phyloP scores from a whole-genome alignment of 2,329 filamentous ascomycete species.

The Apiospora saccharicola region DNA sequence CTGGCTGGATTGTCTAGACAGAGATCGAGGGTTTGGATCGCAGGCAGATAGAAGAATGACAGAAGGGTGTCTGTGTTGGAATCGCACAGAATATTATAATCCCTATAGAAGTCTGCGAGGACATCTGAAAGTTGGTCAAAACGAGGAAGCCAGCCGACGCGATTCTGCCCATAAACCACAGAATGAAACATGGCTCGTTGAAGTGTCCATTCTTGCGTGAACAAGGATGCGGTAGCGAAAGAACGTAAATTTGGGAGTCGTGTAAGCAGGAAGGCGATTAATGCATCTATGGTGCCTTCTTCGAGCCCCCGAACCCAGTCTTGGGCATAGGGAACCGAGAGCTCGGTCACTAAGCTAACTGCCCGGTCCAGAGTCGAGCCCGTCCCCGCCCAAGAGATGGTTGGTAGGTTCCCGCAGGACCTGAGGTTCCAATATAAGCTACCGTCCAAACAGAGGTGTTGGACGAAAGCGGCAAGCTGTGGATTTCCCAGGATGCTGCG shows the following conservation, averaged over 20 bases:
- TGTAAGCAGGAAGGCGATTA: slow-evolving; percentile 13
- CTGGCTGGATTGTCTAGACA: background rate
- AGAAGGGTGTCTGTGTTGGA: background rate
- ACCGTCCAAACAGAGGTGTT: background rate
- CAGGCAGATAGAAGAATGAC: slow-evolving; percentile 16
- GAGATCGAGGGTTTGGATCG: slow-evolving; percentile 20
- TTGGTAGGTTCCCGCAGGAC: background rate
- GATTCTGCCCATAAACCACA: background rate
- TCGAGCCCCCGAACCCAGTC: background rate
- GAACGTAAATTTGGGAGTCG: background rate
- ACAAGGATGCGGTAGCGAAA: background rate
- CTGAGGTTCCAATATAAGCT: background rate
- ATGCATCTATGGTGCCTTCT: slow-evolving; percentile 1
- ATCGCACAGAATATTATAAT: background rate
- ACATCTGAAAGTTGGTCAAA: background rate
- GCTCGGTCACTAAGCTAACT: background rate
- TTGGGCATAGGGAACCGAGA: background rate
- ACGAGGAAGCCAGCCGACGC: slow-evolving; percentile 5
- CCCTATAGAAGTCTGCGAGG: background rate
- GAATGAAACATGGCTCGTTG: background rate
- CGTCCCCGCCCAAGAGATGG: background rate
- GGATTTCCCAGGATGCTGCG: background rate
- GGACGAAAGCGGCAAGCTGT: slow-evolving; percentile 2
- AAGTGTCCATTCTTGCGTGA: background rate
- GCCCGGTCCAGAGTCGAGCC: slow-evolving; percentile 3